Conservation (phyloP, 2,329 filamentous ascomycete species). For the Tolypocladium ophioglossoides region DNA sequence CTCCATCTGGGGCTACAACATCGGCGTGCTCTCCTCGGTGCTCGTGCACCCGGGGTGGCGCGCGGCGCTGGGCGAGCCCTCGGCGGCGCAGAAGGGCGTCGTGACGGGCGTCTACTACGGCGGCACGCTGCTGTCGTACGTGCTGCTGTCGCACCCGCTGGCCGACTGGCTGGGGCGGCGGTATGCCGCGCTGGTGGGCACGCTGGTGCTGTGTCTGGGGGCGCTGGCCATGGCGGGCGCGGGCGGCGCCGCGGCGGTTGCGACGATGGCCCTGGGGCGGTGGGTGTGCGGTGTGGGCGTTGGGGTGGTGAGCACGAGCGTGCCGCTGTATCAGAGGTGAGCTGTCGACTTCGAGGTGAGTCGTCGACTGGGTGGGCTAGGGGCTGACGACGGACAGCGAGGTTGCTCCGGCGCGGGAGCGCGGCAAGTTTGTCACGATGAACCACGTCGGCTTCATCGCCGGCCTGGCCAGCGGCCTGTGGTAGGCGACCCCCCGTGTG, state of each 20-base stretch:
- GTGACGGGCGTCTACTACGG: slow-evolving; percentile 48
- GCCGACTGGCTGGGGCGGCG: slow-evolving; percentile 42
- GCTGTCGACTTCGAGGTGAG: no score
- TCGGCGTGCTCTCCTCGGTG: slow-evolving; percentile 45
- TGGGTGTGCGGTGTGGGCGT: slow-evolving; percentile 42
- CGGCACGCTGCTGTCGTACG: slow-evolving; percentile 43
- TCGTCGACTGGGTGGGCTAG: no score
- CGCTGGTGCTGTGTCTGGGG: slow-evolving; percentile 35
- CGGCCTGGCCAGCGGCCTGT: slow-evolving; percentile 43
- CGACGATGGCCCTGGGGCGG: slow-evolving; percentile 39
- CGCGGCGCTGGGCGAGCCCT: slow-evolving; percentile 32
- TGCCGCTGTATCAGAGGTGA: slow-evolving; percentile 42
- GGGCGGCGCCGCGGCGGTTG: slow-evolving; percentile 26
- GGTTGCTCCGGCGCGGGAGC: slow-evolving; percentile 39
- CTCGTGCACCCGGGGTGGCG: slow-evolving; percentile 45
- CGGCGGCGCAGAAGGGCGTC: slow-evolving; percentile 34
- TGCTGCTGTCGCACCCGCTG: slow-evolving; percentile 40
- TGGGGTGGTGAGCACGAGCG: slow-evolving; percentile 43
- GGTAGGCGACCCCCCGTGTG: slow-evolving; percentile 24
- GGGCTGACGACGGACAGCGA: slow-evolving; percentile 28
- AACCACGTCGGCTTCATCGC: slow-evolving; percentile 49
- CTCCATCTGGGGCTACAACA: slow-evolving; percentile 48
- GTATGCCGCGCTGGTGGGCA: slow-evolving; percentile 37
- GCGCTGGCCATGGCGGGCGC: slow-evolving; percentile 36
- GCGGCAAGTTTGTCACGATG: slow-evolving; percentile 46